Percentiles rank a stretch among this genome's conserved stretches.
Evolutionary conservation across 805 yeast genomes (phyloP).

Genomic region (Starmerella roubikii): DNA sequence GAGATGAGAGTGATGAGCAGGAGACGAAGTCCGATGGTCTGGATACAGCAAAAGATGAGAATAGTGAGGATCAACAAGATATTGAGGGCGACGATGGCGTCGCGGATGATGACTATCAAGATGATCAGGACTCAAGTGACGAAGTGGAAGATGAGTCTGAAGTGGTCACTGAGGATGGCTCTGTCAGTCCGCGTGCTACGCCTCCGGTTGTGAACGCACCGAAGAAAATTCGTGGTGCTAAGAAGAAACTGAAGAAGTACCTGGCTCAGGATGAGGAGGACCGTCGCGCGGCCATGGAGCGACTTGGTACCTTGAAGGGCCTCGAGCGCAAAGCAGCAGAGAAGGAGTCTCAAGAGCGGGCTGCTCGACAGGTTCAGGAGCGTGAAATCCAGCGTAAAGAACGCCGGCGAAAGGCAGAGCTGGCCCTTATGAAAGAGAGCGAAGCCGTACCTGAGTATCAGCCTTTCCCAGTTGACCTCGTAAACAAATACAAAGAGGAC

Average conservation of each 20-base stretch:
- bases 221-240: conserved; percentile 58
- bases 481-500: conserved; percentile 23
- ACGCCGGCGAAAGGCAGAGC: conserved; percentile 35
- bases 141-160: conserved; percentile 12
- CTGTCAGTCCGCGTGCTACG: not conserved
- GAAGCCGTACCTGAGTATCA: conserved; percentile 27
- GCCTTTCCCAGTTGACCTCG: conserved; percentile 33
- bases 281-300: conserved; percentile 56
- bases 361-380: conserved; percentile 27
- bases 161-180: conserved; percentile 12
- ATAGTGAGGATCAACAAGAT: too few species aligned
- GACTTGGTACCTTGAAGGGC: conserved; percentile 68
- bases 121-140: not conserved
- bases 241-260: conserved; percentile 67
- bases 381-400: conserved; percentile 28
- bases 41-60: too few species aligned
- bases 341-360: conserved; percentile 27
- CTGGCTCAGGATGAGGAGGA: conserved; percentile 90
- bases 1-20: not conserved
- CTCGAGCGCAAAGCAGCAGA: conserved; percentile 29
- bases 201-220: not conserved
- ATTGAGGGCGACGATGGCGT: too few species aligned
- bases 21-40: too few species aligned
- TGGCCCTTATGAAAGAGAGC: conserved; percentile 27
- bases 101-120: not conserved